These are phyloP conservation scores for Colletotrichum noveboracense DNA, from an alignment of 2,329 filamentous ascomycete species.

Conservation along the genomic window DNA sequence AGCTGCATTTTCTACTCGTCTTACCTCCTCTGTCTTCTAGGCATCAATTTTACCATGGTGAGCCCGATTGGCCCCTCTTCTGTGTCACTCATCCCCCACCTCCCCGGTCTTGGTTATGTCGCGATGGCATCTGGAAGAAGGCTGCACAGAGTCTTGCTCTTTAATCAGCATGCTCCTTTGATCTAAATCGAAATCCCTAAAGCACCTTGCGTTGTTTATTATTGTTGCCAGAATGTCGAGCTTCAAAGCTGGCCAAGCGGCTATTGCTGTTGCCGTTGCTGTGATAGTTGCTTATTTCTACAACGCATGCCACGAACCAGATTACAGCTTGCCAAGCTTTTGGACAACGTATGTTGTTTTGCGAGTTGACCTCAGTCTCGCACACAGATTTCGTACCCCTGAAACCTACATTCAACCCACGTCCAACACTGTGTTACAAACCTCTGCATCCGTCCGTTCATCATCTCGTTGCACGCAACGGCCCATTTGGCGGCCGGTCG, in stretches of 20 bases:
- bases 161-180: not conserved
- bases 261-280: not conserved
- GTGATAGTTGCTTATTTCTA: not conserved
- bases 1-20: not conserved
- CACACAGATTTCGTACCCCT: not conserved
- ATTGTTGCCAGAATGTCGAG: not conserved
- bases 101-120: not conserved
- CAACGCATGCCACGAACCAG: not conserved
- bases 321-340: not conserved
- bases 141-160: not conserved
- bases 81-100: not conserved
- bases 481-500: not conserved
- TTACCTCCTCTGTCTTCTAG: not conserved
- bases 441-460: not conserved
- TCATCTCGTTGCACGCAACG: not conserved
- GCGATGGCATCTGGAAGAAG: not conserved
- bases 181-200: not conserved
- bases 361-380: not conserved
- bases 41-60: not conserved
- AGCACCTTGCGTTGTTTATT: not conserved
- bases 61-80: slow-evolving; percentile 1
- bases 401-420: not conserved
- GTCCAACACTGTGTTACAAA: not conserved
- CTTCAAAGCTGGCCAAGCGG: not conserved
- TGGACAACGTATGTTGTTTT: not conserved